Conservation (phyloP, 176 grass and related monocot genomes). For the Chloris gayana region DNA sequence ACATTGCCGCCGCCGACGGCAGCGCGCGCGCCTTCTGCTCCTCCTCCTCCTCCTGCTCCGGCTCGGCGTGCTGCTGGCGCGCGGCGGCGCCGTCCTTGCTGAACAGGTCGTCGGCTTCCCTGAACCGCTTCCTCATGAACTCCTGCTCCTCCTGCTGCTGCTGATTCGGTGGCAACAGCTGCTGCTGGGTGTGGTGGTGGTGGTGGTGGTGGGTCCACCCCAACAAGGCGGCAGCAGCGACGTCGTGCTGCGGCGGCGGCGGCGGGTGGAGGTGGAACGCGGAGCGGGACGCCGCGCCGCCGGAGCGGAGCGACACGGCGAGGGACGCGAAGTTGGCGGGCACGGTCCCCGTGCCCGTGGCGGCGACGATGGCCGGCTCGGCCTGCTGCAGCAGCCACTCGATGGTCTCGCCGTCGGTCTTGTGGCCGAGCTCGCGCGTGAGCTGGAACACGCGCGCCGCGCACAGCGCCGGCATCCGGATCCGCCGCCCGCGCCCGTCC, state of each 20-base stretch:
- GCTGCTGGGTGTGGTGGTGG: conserved; percentile 32
- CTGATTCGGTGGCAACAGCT: conserved; percentile 37
- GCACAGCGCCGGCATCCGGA: conserved; percentile 98
- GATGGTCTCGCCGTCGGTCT: conserved; percentile 96
- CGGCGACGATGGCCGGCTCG: conserved; percentile 91
- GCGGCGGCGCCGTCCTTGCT: conserved; percentile 63
- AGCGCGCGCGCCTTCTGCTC: conserved; percentile 43
- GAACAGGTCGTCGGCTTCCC: conserved; percentile 87
- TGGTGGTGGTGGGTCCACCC: conserved; percentile 72
- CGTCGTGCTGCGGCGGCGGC: conserved; percentile 54
- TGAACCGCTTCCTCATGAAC: conserved; percentile 86
- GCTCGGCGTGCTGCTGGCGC: conserved; percentile 42
- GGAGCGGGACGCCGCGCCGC: conserved; percentile 36
- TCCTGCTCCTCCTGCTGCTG: conserved; percentile 44
- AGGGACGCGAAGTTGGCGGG: conserved; percentile 91
- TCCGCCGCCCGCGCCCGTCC: conserved; percentile 85
- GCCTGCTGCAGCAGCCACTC: conserved; percentile 99
- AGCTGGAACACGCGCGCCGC: conserved; percentile 97
- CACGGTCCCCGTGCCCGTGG: conserved; percentile 90
- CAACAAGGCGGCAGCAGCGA: conserved; percentile 62
- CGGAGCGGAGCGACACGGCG: conserved; percentile 75
- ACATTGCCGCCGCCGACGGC: conserved; percentile 62
- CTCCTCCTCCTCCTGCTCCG: conserved; percentile 1
- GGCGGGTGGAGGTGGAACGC: conserved; percentile 22
- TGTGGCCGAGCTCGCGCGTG: conserved; percentile 95